phyloP scores from a whole-genome alignment of 148 eudicot genomes.

The Dysphania ambrosioides region DNA sequence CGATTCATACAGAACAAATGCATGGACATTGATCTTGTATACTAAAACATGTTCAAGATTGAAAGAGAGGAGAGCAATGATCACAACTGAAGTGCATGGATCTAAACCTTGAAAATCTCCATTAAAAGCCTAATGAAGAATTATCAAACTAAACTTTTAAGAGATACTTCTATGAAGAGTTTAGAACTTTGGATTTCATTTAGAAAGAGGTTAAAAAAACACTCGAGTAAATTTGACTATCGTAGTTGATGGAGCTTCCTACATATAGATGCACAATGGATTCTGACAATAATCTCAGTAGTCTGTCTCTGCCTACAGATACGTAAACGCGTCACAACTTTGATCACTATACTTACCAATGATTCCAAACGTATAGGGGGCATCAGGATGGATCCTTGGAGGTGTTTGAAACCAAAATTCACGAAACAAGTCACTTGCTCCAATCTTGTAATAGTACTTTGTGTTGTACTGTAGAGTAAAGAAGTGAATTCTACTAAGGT shows the following conservation, averaged over 20 bases:
- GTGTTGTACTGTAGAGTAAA: slow-evolving; percentile 27
- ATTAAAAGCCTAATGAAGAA: not conserved
- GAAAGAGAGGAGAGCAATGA: not conserved
- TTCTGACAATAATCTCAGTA: no score
- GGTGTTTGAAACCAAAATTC: slow-evolving; percentile 45
- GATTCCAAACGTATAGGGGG: slow-evolving; percentile 40
- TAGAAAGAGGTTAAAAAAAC: not conserved
- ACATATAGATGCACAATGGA: not conserved
- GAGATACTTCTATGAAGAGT: not conserved
- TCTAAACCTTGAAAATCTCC: not conserved
- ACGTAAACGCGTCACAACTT: not conserved
- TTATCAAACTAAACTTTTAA: not conserved
- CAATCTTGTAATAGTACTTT: slow-evolving; percentile 39
- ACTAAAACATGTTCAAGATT: not conserved
- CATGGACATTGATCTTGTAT: not conserved
- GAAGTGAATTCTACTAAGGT: not conserved
- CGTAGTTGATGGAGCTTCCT: not conserved
- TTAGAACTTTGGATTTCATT: no score
- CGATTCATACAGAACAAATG: not conserved
- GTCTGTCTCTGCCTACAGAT: not conserved
- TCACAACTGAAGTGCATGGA: not conserved
- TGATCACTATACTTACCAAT: slow-evolving; percentile 27
- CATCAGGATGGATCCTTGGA: slow-evolving; percentile 38
- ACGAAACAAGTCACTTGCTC: slow-evolving; percentile 23
- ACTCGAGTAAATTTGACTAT: not conserved